A percentile compares a stretch with the other conserved stretches of the same genome.
phyloP scores from a whole-genome alignment of 169 alveolate species.

The Cystoisospora suis region DNA sequence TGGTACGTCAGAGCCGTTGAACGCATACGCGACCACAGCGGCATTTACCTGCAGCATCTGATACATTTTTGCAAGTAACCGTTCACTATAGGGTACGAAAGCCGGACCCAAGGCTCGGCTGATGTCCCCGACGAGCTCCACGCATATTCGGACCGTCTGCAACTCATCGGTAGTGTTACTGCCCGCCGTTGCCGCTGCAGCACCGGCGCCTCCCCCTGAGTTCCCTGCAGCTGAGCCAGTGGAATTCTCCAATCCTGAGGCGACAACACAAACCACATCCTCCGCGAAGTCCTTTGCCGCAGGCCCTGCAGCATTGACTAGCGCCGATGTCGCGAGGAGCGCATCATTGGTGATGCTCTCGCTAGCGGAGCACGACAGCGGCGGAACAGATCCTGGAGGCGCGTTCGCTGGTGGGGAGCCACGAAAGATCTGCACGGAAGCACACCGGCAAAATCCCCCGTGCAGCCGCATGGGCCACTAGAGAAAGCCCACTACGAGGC shows the following conservation, averaged over 20 bases:
- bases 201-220: constrained; percentile 51
- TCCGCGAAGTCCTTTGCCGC: constrained; percentile 55
- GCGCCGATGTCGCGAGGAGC: constrained; percentile 81
- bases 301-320: constrained; percentile 72
- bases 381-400: neutral
- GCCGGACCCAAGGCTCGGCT: constrained; percentile 78
- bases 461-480: neutral
- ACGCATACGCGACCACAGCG: no score
- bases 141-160: constrained; percentile 75
- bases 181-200: constrained; percentile 44
- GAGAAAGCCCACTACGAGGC: no score
- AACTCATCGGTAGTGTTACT: constrained; percentile 62
- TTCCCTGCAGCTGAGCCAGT: constrained; percentile 43
- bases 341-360: constrained; percentile 79
- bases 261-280: constrained; percentile 51
- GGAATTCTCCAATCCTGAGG: constrained; percentile 32
- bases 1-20: no score
- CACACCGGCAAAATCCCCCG: neutral
- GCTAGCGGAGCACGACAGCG: constrained; percentile 25
- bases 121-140: constrained; percentile 84
- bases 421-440: neutral
- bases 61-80: constrained; percentile 55
- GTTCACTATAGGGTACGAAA: constrained; percentile 66
- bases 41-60: constrained; percentile 50
- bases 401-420: constrained; percentile 24